A percentile compares a stretch with the other conserved stretches of the same genome.
phyloP scores from a whole-genome alignment of 2,329 filamentous ascomycete species.

The Coleophoma crateriformis region DNA sequence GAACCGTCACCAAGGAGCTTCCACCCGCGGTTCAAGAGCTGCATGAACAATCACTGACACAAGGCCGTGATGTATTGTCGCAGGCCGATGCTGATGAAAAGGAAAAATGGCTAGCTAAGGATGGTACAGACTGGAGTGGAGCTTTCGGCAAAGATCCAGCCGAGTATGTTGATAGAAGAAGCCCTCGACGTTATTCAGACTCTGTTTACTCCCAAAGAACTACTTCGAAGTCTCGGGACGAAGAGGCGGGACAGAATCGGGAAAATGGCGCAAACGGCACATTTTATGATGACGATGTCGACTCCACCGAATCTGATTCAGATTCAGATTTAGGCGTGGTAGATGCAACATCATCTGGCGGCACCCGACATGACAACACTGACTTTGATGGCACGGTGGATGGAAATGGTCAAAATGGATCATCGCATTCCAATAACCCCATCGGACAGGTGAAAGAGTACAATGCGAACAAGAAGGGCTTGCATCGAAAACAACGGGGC shows the following conservation, averaged over 20 bases:
- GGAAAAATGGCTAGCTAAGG: conserved; percentile 70
- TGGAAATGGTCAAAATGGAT: conserved; percentile 2
- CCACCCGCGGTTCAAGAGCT: conserved; percentile 67
- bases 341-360: not conserved
- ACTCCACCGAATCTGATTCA: conserved; percentile 16
- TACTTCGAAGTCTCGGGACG: conserved; percentile 5
- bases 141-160: conserved; percentile 76
- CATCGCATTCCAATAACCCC: conserved; percentile 38
- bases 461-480: conserved; percentile 62
- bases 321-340: conserved; percentile 18
- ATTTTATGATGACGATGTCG: conserved; percentile 16
- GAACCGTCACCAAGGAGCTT: conserved; percentile 67
- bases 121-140: conserved; percentile 80
- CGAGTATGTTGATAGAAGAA: conserved; percentile 16
- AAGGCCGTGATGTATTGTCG: conserved; percentile 76
- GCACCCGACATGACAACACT: not conserved
- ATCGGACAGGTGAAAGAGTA: conserved; percentile 56
- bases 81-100: conserved; percentile 67
- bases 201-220: conserved; percentile 9
- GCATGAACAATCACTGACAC: conserved; percentile 74
- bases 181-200: conserved; percentile 2
- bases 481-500: conserved; percentile 82
- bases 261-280: conserved; percentile 4
- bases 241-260: conserved; percentile 24
- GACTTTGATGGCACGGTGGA: not conserved